These are phyloP conservation scores for Paramecium biaurelia DNA, from an alignment of 73 alveolate genomes.

Conservation along the genomic window DNA sequence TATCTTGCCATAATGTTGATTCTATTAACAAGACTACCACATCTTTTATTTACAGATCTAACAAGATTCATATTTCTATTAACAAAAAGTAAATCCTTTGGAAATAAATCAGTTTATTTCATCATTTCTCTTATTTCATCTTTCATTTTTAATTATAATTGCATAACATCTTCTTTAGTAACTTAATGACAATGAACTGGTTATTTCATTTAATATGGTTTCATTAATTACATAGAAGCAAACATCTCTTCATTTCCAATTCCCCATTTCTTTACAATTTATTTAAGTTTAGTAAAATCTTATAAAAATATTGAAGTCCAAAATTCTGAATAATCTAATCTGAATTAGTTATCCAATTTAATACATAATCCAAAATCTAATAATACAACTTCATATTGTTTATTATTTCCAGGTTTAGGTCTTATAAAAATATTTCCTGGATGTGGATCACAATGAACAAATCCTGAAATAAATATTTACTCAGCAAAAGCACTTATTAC, in stretches of 20 bases:
- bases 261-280: constrained; percentile 60
- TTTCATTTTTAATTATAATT: constrained; percentile 52
- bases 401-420: constrained; percentile 58
- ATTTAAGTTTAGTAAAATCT: constrained; percentile 49
- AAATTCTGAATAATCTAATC: constrained; percentile 60
- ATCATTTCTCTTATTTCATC: constrained; percentile 60
- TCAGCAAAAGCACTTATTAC: constrained; percentile 77
- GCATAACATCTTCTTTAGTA: constrained; percentile 41
- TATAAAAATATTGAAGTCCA: constrained; percentile 66
- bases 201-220: constrained; percentile 43
- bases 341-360: constrained; percentile 54
- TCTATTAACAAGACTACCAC: constrained; percentile 59
- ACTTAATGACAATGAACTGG: constrained; percentile 57
- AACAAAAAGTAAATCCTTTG: constrained; percentile 52
- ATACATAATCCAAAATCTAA: constrained; percentile 77
- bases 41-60: constrained; percentile 52
- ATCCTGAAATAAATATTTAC: constrained; percentile 75
- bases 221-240: constrained; percentile 62
- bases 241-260: constrained; percentile 57
- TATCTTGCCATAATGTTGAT: constrained; percentile 61
- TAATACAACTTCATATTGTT: constrained; percentile 71
- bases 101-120: constrained; percentile 56
- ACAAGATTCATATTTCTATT: constrained; percentile 66
- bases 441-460: constrained; percentile 84
- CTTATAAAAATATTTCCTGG: constrained; percentile 85